phyloP scores from a whole-genome alignment of 306 rosid genomes.

The Vigna radiata region DNA sequence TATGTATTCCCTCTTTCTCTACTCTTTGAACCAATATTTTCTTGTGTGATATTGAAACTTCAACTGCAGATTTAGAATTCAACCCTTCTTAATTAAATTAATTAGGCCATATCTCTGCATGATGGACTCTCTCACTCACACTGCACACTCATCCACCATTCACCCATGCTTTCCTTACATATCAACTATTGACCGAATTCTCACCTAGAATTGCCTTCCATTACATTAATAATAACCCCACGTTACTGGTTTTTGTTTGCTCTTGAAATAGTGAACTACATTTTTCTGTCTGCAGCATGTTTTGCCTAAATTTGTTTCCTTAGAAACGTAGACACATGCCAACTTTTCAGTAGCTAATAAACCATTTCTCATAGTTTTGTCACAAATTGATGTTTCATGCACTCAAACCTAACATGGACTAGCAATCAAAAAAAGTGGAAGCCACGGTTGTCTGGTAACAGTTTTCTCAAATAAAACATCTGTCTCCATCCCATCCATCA shows the following conservation, averaged over 20 bases:
- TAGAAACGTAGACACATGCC: conserved; percentile 16
- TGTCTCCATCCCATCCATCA: neutral
- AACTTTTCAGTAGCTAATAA: conserved; percentile 16
- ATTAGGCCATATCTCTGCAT: conserved; percentile 34
- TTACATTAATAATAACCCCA: conserved; percentile 1
- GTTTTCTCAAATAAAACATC: conserved; percentile 27
- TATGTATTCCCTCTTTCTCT: neutral
- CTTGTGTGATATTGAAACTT: neutral
- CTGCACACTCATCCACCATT: conserved; percentile 23
- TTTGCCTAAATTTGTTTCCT: neutral
- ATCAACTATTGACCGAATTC: neutral
- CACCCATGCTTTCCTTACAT: conserved; percentile 11
- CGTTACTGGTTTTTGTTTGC: neutral
- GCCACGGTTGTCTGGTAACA: neutral
- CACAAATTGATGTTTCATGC: conserved; percentile 31
- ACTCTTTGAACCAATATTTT: conserved; percentile 19
- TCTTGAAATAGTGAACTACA: conserved; percentile 5
- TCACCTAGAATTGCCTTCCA: conserved; percentile 14
- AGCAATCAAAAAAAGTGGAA: neutral
- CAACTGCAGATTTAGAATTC: conserved; percentile 16
- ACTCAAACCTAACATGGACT: conserved; percentile 6
- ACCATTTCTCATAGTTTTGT: conserved; percentile 6
- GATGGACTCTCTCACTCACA: neutral
- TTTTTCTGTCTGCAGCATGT: conserved; percentile 18
- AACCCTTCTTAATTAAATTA: conserved; percentile 22